phyloP scores from a whole-genome alignment of 1,284 basidiomycete species.

The Fomitopsis schrenkii region DNA sequence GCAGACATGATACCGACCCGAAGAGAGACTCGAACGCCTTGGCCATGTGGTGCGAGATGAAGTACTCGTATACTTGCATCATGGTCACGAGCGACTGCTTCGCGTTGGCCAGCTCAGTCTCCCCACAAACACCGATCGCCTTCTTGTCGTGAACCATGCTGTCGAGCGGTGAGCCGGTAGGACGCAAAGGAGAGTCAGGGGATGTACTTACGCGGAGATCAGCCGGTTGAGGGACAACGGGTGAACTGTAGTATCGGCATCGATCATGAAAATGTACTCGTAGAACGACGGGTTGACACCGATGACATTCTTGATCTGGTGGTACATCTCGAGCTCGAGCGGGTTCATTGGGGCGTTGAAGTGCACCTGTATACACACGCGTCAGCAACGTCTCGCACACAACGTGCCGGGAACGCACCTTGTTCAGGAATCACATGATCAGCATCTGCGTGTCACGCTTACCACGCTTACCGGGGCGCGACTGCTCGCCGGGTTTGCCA shows the following conservation, averaged over 20 bases:
- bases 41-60: conserved; percentile 95
- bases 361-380: conserved; percentile 65
- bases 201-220: conserved; percentile 75
- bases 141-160: conserved; percentile 95
- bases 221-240: conserved; percentile 73
- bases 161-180: conserved; percentile 11
- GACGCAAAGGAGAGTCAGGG: not conserved
- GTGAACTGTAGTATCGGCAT: conserved; percentile 95
- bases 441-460: conserved; percentile 97
- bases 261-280: conserved; percentile 95
- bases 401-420: conserved; percentile 40
- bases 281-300: conserved; percentile 99
- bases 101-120: conserved; percentile 86
- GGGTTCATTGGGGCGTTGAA: conserved; percentile 97
- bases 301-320: conserved; percentile 99
- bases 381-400: not conserved
- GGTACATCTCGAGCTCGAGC: conserved; percentile 95
- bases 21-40: conserved; percentile 96
- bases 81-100: conserved; percentile 95
- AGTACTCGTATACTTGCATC: conserved; percentile 98
- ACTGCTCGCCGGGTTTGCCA: conserved; percentile 92
- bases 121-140: conserved; percentile 89
- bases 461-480: conserved; percentile 91
- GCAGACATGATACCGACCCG: conserved; percentile 96
- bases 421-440: conserved; percentile 97